Evolutionary conservation across 352 stramenopile genomes (phyloP), one percentile per base, ranked within the genome.

Genomic region (Phytophthora palmivora): DNA sequence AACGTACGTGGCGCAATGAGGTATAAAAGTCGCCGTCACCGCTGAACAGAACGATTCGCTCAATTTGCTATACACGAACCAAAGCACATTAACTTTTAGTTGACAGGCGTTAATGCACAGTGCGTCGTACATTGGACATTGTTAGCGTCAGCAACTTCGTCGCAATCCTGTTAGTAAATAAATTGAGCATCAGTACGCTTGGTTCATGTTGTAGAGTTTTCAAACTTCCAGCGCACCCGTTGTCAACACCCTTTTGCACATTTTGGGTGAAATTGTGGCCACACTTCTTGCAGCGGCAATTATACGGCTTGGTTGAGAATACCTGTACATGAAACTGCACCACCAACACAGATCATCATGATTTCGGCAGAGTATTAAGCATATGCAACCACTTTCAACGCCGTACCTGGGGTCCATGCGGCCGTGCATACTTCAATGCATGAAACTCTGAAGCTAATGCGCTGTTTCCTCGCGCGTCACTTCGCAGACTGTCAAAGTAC

Each of bases 11-110:
- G 52, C 83, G 76, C 12, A 93, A 46, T 8, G 84, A 84, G 24
- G 85, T 76, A 60, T 93, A 89, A 36, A 91, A 93, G 36, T 93
- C 79, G 0, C 84, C 82, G 41, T 93, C 84, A 11, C 82, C 84
- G 6, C 50, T 67, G 15, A 77, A 19, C 1, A 67, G 26, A 3
- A 51, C 19, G 30, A 34, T 16, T 8, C 58, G 34, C 46, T 48
- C 46, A 14, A 57, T 32, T 21, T 33, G 4, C 41, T 49, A 9
- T 22, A 33, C n/a, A 22, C 58, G 28, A 32, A 47, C 14, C 6
- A 55, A 42, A 30, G 1, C 4, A 49, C 11, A 53, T 41, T 47
- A 36, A 9, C 12, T 18, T 30, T 21, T 6, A 28, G 24, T 28
- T 28, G 6, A 28, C 6, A 28, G 3, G 6, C 24, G 24, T 28